These are phyloP conservation scores for Paramecium primaurelia DNA, from an alignment of 73 alveolate genomes.

Conservation along the genomic window DNA sequence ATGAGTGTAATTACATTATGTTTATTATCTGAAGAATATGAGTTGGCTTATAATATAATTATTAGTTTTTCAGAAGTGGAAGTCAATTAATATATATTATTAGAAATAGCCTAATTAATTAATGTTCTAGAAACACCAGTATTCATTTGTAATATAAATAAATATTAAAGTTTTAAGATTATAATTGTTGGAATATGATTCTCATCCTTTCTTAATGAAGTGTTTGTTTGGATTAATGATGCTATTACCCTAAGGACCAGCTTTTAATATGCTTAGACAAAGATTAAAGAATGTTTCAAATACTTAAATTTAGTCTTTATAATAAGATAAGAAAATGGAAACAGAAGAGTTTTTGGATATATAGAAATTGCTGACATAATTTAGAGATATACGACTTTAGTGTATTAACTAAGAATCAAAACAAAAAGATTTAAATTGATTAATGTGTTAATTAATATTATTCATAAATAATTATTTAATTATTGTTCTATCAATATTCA, in stretches of 20 bases:
- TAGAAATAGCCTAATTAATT: slow-evolving; percentile 43
- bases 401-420: background rate
- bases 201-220: slow-evolving; percentile 53
- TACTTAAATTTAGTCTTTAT: background rate
- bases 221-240: slow-evolving; percentile 57
- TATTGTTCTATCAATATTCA: background rate
- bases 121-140: slow-evolving; percentile 51
- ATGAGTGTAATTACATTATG: slow-evolving; percentile 52
- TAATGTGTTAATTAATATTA: background rate
- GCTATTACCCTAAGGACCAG: slow-evolving; percentile 59
- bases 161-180: slow-evolving; percentile 40
- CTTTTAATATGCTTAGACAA: slow-evolving; percentile 5
- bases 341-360: slow-evolving; percentile 23
- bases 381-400: background rate
- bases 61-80: slow-evolving; percentile 60
- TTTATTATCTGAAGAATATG: slow-evolving; percentile 54
- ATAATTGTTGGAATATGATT: slow-evolving; percentile 41
- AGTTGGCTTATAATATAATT: slow-evolving; percentile 58
- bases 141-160: slow-evolving; percentile 47
- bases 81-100: slow-evolving; percentile 35
- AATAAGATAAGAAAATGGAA: background rate
- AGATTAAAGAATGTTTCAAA: slow-evolving; percentile 50
- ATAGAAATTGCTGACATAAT: background rate
- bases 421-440: background rate
- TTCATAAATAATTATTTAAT: background rate